Evolutionary conservation across 768 basidiomycete species (phyloP).

Genomic region (Leucogyrophana mollusca): DNA sequence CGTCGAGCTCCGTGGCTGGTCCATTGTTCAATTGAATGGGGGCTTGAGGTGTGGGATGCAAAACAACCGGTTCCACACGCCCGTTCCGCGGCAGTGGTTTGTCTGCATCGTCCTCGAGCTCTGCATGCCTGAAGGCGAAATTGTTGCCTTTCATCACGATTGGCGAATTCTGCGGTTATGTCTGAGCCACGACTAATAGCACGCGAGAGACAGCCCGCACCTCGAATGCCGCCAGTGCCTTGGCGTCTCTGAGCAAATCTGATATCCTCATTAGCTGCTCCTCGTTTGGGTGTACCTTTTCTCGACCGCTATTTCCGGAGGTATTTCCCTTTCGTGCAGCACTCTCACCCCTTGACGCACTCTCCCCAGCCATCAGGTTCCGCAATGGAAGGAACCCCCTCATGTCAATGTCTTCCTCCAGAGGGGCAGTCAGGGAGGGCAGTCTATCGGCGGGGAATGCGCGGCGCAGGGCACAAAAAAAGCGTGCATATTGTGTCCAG

Average conservation of each 20-base stretch:
- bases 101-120: no score
- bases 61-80: not conserved
- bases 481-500: conserved; percentile 71
- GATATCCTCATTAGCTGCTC: conserved; percentile 93
- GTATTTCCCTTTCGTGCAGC: conserved; percentile 12
- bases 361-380: conserved; percentile 47
- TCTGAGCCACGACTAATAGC: conserved; percentile 12
- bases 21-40: conserved; percentile 6
- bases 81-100: not conserved
- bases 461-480: conserved; percentile 56
- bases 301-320: conserved; percentile 25
- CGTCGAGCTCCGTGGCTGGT: conserved; percentile 37
- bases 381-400: conserved; percentile 84
- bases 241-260: conserved; percentile 78
- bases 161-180: conserved; percentile 20
- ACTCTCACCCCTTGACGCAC: conserved; percentile 9
- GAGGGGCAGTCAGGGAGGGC: conserved; percentile 52
- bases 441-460: conserved; percentile 70
- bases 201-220: conserved; percentile 35
- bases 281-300: conserved; percentile 84
- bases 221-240: conserved; percentile 53
- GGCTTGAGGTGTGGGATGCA: not conserved
- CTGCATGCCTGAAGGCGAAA: conserved; percentile 9
- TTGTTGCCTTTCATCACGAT: conserved; percentile 19
- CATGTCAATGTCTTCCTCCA: conserved; percentile 92